phyloP scores from a whole-genome alignment of 345 rosid genomes.

The Odontarrhena argentea region DNA sequence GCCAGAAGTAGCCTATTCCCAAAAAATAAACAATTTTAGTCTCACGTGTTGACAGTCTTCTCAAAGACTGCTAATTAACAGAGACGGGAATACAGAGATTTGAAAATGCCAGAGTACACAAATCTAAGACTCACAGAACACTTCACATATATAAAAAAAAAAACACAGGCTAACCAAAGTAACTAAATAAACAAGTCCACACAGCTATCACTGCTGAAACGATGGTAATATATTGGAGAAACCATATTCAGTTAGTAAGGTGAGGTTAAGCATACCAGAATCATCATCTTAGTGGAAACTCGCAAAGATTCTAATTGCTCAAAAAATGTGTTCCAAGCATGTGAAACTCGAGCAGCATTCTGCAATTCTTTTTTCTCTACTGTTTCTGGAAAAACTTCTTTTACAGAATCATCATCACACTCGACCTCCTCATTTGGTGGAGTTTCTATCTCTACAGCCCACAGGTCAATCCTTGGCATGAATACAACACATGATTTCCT shows the following conservation, averaged over 20 bases:
- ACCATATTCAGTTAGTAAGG: conserved; percentile 19
- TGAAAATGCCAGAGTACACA: conserved; percentile 7
- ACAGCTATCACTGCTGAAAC: not conserved
- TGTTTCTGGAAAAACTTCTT: conserved; percentile 38
- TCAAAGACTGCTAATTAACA: conserved; percentile 29
- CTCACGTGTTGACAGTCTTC: conserved; percentile 23
- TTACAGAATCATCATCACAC: conserved; percentile 36
- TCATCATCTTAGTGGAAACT: conserved; percentile 76
- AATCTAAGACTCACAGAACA: conserved; percentile 20
- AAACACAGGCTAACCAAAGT: conserved; percentile 2
- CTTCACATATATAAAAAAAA: conserved; percentile 8
- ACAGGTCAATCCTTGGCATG: conserved; percentile 94
- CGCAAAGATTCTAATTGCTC: conserved; percentile 85
- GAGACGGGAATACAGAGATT: not conserved
- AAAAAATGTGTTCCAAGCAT: conserved; percentile 78
- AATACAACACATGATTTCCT: conserved; percentile 62
- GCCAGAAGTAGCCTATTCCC: conserved; percentile 84
- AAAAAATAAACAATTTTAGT: conserved; percentile 29
- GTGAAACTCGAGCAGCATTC: conserved; percentile 50
- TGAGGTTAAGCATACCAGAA: conserved; percentile 58
- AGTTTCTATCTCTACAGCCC: conserved; percentile 68
- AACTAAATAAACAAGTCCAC: conserved; percentile 17
- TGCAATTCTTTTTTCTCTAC: conserved; percentile 41
- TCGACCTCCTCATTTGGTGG: conserved; percentile 31
- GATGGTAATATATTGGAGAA: conserved; percentile 18